phyloP scores from a whole-genome alignment of 2,329 filamentous ascomycete species.

The Nemania bipapillata region DNA sequence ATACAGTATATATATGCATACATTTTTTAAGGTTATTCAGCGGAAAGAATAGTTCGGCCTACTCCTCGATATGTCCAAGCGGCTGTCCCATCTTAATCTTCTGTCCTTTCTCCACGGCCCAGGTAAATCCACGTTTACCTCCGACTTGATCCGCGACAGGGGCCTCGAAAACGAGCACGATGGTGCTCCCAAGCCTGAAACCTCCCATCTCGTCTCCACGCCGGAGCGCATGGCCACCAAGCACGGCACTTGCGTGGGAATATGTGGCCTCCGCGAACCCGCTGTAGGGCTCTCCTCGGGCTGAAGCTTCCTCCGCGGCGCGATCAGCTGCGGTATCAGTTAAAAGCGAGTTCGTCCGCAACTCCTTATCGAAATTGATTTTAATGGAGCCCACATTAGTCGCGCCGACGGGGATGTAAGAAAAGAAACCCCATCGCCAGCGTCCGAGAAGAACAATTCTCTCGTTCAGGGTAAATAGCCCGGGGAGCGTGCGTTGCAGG shows the following conservation, averaged over 20 bases:
- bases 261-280: slow-evolving; percentile 95
- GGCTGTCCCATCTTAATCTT: slow-evolving; percentile 89
- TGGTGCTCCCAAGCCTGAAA: slow-evolving; percentile 92
- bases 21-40: background rate
- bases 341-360: slow-evolving; percentile 89
- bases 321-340: slow-evolving; percentile 92
- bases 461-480: slow-evolving; percentile 96
- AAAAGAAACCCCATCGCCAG: slow-evolving; percentile 98
- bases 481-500: slow-evolving; percentile 88
- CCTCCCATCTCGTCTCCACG: slow-evolving; percentile 98
- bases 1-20: background rate
- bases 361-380: slow-evolving; percentile 94
- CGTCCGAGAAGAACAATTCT: slow-evolving; percentile 90
- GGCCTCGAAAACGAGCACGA: slow-evolving; percentile 96
- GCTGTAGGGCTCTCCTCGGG: slow-evolving; percentile 82
- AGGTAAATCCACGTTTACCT: slow-evolving; percentile 78
- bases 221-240: slow-evolving; percentile 84
- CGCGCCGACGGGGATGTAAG: slow-evolving; percentile 92
- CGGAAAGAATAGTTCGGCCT: background rate
- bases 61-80: slow-evolving; percentile 75
- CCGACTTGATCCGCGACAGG: slow-evolving; percentile 73
- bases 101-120: slow-evolving; percentile 88
- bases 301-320: slow-evolving; percentile 81
- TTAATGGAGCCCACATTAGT: slow-evolving; percentile 98
- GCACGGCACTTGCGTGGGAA: slow-evolving; percentile 75